A percentile compares a stretch with the other conserved stretches of the same genome.
Conservation (phyloP, 2,329 filamentous ascomycete species). For the Clarireedia paspali region DNA sequence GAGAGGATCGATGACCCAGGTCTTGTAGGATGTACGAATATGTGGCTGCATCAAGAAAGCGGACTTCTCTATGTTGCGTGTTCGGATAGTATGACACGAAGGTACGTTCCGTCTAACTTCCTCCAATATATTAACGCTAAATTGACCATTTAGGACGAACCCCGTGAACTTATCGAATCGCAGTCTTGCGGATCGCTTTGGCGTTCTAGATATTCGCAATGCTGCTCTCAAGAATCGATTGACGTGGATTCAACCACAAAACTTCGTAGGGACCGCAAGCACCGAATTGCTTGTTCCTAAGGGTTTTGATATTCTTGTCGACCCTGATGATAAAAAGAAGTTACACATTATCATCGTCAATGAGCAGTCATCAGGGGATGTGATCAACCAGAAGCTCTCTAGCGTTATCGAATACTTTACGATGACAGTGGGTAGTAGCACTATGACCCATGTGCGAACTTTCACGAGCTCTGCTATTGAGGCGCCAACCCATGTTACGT, state of each 20-base stretch:
- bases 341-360: constrained; percentile 31
- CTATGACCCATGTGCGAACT: constrained; percentile 29
- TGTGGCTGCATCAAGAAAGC: constrained; percentile 26
- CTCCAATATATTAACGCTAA: not conserved
- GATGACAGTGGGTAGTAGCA: constrained; percentile 20
- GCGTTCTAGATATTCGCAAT: constrained; percentile 24
- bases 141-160: constrained; percentile 13
- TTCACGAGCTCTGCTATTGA: constrained; percentile 25
- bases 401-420: constrained; percentile 32
- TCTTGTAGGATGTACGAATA: constrained; percentile 25
- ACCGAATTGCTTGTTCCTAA: constrained; percentile 28
- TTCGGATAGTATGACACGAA: constrained; percentile 18
- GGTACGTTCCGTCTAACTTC: constrained; percentile 13
- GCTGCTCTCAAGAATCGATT: constrained; percentile 17
- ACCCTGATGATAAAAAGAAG: constrained; percentile 10
- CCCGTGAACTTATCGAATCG: constrained; percentile 21
- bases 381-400: constrained; percentile 20
- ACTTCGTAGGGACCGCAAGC: constrained; percentile 20
- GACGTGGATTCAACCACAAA: constrained; percentile 17
- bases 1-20: constrained; percentile 19
- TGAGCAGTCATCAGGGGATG: constrained; percentile 27
- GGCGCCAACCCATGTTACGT: constrained; percentile 31
- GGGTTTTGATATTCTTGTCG: constrained; percentile 27
- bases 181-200: constrained; percentile 18
- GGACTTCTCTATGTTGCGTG: constrained; percentile 26